Evolutionary conservation across 2,329 filamentous ascomycete species (phyloP), one percentile per base, ranked within the genome.

Genomic region (Gaeumannomyces sp.): DNA sequence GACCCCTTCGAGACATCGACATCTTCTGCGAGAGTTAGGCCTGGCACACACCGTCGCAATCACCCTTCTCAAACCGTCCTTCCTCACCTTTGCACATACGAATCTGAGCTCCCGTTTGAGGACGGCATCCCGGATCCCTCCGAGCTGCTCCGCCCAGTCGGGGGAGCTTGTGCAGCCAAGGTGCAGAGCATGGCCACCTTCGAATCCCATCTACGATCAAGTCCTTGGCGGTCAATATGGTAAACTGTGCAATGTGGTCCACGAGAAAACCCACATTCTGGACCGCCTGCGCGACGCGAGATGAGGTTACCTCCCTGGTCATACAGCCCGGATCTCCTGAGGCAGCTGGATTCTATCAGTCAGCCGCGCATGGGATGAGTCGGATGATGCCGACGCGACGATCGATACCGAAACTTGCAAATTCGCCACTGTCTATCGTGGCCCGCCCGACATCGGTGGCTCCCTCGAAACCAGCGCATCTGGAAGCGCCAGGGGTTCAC

Each of bases 1-100:
- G 74, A 83, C 68, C 72, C 72, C 0, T 73, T 84, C 25, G 81
- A 83, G 69, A 35, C 0, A 13, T 64, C 53, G 64, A 65, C 4
- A 64, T 62, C 2, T 65, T 69, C 53, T 19, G 35, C 62, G 22
- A 50, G 45, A 4, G 6, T 2, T 22, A 4, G 19, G 6, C 4
- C 4, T n/a, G 1, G 45, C 45, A 22, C 57, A 28, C 11, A 22
- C 19, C 4, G 25, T 28, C 14, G 28, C 19, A 27, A 7, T 72
- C 22, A 70, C 69, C 58, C 27, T 70, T 60, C 45, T 50, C 16
- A 50, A 50, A n/a, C 45, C 45, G 45, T 7, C 59, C 1, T 59
- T 22, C 50, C 65, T 70, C 33, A 71, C 27, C 59, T 70, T 14
- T 25, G 19, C 29, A 16, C 45, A n/a, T 50, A 2, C 22, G 45